Base-by-base conservation (phyloP, 495 filamentous ascomycete species). In the Aspergillus panamensis region DNA sequence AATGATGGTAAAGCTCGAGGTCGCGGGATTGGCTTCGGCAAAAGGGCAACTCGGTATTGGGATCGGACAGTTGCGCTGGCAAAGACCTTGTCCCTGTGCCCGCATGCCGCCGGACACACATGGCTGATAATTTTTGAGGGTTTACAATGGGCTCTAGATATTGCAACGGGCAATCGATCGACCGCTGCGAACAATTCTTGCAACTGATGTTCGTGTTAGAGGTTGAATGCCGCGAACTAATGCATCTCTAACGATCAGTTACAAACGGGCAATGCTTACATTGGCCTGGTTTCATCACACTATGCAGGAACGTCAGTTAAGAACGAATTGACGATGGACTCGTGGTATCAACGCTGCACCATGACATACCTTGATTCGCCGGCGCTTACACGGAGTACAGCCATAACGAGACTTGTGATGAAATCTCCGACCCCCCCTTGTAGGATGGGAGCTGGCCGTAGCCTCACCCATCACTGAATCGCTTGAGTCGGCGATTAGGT, bases 371-470 rank as follows among this genome's bases (percentile, higher is more conserved):
- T 57, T 57, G 19, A 57, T 50, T 37, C 48, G 51, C 39, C 55
- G 55, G 29, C 33, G 48, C 42, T 58, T 58, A 20, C 54, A 57
- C 16, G 45, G 45, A 1, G 33, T 10, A 32, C 54, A 57, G 44
- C 54, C 54, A 21, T 57, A 57, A 13, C 54, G 45, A 8, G 54
- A 57, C 31, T 57, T 57, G 13, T 42, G 54, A 32, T 57, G 54
- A 29, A 57, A 57, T 14, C 19, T 4, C 30, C 53, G 53, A 16
- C 44, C 44, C 16, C 48, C 51, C 29, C 16, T 45, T 1, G 43
- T 42, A 17, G 57, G 50, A 3, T 20, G n/a, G 0, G 9, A 14
- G 37, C 13, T 40, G 5, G 37, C 37, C 37, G 12, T 40, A 25
- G 25, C 25, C 25, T 5, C 25, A 25, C 2, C 5, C 5, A 2